Evolutionary conservation across 2,329 filamentous ascomycete species (phyloP), one percentile per base, ranked within the genome.

Genomic region (Fusarium metavorans): DNA sequence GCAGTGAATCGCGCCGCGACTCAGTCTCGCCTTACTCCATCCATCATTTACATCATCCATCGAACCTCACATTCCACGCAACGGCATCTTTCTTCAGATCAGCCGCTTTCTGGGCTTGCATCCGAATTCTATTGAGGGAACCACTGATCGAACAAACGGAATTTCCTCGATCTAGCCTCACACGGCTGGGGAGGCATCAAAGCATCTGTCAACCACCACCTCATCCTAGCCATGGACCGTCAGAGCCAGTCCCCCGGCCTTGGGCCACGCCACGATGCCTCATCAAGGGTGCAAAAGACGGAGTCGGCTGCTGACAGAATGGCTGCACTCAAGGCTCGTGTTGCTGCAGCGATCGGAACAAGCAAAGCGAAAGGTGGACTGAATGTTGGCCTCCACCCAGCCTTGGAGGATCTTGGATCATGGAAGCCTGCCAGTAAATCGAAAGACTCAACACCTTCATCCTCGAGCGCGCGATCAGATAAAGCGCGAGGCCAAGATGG

Each of bases 291-390:
- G 35, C 87, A 89, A 79, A 88, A 91, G 77, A 78, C 87, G 56
- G 85, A 90, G 74, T 87, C 89, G 20, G 86, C 89, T 73, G 87
- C 92, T 80, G 88, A 94, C 83, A 87, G 90, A 73, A 87, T 96
- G 74, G 94, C 94, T 57, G 92, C 93, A 50, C 88, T 97, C 80
- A 95, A 93, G 82, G 94, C 94, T 27, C 90, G 94, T 76, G 93
- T 97, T 14, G 93, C 93, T 57, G 93, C 93, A 59, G 93, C 94
- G 63, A 93, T 94, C 56, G 90, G 86, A 72, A 85, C 85, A 23
- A 88, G 83, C 71, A 92, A 87, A 75, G 85, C 87, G 11, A 89
- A 87, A 73, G 93, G 93, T 68, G 93, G 93, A 23, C 83, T 95
- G 54, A 93, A 93, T 75, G 91, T 95, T 32, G 93, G 92, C 32